phyloP scores from a whole-genome alignment of 2,329 filamentous ascomycete species.

The Trichoderma koningiopsis region DNA sequence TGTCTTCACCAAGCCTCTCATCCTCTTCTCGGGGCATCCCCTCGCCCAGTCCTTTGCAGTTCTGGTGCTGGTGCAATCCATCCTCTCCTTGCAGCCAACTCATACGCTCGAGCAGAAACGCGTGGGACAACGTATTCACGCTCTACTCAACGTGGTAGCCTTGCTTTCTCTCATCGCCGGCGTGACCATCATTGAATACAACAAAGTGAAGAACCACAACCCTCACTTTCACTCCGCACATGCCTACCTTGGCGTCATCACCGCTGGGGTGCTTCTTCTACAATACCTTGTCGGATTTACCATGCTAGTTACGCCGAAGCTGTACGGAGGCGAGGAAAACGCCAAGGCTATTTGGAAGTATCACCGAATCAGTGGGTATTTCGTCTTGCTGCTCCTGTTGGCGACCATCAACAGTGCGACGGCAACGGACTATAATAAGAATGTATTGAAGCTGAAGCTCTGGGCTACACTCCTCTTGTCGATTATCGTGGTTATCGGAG shows the following conservation, averaged over 20 bases:
- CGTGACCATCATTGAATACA: constrained; percentile 74
- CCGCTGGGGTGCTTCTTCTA: constrained; percentile 67
- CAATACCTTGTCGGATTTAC: constrained; percentile 82
- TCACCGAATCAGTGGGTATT: constrained; percentile 77
- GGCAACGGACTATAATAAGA: constrained; percentile 72
- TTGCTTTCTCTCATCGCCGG: constrained; percentile 65
- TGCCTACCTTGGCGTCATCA: constrained; percentile 77
- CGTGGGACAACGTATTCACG: constrained; percentile 63
- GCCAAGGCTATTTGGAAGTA: constrained; percentile 90
- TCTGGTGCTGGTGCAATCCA: constrained; percentile 74
- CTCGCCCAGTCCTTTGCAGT: constrained; percentile 69
- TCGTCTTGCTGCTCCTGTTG: constrained; percentile 69
- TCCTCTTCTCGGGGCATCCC: constrained; percentile 87
- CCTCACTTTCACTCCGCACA: constrained; percentile 80
- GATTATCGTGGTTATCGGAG: constrained; percentile 67
- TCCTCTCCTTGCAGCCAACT: constrained; percentile 86
- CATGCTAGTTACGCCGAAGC: constrained; percentile 71
- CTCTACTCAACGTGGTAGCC: constrained; percentile 67
- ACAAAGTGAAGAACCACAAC: constrained; percentile 71
- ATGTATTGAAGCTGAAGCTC: constrained; percentile 69
- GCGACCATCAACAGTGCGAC: constrained; percentile 75
- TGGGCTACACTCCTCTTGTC: constrained; percentile 73
- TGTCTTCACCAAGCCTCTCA: constrained; percentile 69
- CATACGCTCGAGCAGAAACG: constrained; percentile 74
- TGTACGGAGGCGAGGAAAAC: constrained; percentile 78